phyloP scores from a whole-genome alignment of 2,329 filamentous ascomycete genomes.

The Microsporum ferrugineum region DNA sequence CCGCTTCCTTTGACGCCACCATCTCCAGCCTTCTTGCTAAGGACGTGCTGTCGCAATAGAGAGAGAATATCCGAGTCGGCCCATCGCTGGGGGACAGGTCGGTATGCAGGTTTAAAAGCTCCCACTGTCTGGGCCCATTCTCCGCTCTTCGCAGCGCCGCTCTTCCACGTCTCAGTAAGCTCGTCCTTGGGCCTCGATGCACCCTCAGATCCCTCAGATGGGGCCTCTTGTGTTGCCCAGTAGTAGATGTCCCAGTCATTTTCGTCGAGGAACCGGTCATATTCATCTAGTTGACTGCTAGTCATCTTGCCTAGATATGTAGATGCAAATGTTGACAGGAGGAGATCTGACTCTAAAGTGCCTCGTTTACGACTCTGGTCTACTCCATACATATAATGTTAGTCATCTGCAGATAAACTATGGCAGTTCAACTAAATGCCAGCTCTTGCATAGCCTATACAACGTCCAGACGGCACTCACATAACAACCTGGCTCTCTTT shows the following conservation, averaged over 20 bases:
- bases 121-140: slow-evolving; percentile 97
- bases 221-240: slow-evolving; percentile 82
- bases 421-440: not conserved
- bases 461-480: slow-evolving; percentile 23
- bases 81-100: slow-evolving; percentile 81
- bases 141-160: slow-evolving; percentile 47
- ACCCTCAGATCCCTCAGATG: slow-evolving; percentile 6
- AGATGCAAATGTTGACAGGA: slow-evolving; percentile 90
- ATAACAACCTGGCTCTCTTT: slow-evolving; percentile 76
- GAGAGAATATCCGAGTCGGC: slow-evolving; percentile 65
- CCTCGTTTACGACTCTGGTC: slow-evolving; percentile 96
- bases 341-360: slow-evolving; percentile 87
- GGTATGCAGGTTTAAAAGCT: slow-evolving; percentile 84
- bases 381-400: slow-evolving; percentile 29
- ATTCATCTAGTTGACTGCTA: slow-evolving; percentile 61
- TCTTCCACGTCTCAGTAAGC: slow-evolving; percentile 39
- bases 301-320: slow-evolving; percentile 65
- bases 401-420: not conserved
- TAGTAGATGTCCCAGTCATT: slow-evolving; percentile 99
- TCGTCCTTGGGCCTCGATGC: slow-evolving; percentile 25
- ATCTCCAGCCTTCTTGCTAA: slow-evolving; percentile 48
- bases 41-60: slow-evolving; percentile 71
- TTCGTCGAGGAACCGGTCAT: slow-evolving; percentile 89
- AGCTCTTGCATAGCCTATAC: not conserved
- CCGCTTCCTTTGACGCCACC: slow-evolving; percentile 27